Conservation (phyloP, 768 basidiomycete species). For the Pluteus cervinus region DNA sequence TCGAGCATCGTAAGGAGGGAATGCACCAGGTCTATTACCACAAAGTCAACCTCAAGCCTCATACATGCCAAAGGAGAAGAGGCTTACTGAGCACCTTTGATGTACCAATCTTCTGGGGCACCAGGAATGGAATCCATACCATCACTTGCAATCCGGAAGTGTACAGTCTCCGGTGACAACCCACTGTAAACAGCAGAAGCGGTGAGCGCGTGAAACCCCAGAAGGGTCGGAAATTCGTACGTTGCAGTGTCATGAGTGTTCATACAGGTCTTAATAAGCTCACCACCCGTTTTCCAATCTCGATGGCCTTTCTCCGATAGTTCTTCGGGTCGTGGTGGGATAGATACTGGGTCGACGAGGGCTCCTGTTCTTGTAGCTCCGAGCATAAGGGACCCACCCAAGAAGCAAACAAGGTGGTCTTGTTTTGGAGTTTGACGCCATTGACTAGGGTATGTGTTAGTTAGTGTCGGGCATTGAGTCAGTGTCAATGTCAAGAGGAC, state of each 20-base stretch:
- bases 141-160: constrained; percentile 68
- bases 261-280: constrained; percentile 85
- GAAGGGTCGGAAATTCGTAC: constrained; percentile 36
- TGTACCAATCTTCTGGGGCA: constrained; percentile 78
- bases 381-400: constrained; percentile 87
- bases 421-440: constrained; percentile 85
- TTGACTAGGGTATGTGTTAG: constrained; percentile 28
- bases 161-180: constrained; percentile 83
- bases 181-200: constrained; percentile 41
- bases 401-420: constrained; percentile 94
- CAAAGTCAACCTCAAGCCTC: not conserved
- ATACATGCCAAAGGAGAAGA: not conserved
- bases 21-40: constrained; percentile 25
- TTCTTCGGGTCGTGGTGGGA: constrained; percentile 61
- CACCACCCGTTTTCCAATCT: constrained; percentile 79
- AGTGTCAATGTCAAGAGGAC: constrained; percentile 7
- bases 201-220: not conserved
- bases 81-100: constrained; percentile 70
- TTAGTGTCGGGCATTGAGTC: not conserved
- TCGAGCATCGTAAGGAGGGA: constrained; percentile 72
- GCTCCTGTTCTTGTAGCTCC: constrained; percentile 73
- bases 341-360: constrained; percentile 42
- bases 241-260: constrained; percentile 78
- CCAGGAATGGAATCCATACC: constrained; percentile 35
- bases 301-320: constrained; percentile 57